Conservation (phyloP, 306 rosid genomes). For the Gleditsia sinensis region DNA sequence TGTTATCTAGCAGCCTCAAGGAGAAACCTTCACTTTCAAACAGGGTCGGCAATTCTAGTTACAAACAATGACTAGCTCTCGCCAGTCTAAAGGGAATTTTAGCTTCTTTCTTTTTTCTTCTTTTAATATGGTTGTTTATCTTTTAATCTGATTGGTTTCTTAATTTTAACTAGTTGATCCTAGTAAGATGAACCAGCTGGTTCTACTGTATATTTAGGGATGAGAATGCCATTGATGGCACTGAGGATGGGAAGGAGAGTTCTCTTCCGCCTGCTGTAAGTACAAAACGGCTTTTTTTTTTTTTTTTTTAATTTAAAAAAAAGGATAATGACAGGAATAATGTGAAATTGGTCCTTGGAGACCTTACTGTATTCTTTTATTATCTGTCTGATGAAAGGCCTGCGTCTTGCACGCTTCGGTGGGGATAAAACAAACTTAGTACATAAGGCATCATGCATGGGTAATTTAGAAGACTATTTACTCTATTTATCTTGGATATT, state of each 20-base stretch:
- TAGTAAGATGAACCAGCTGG: conserved; percentile 52
- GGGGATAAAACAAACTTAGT: no score
- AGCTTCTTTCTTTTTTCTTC: background rate
- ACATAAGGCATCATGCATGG: no score
- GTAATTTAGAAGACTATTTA: no score
- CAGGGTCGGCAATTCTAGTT: conserved; percentile 56
- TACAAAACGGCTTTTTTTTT: conserved; percentile 56
- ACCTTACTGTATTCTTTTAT: no score
- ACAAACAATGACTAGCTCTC: conserved; percentile 56
- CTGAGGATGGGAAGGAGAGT: conserved; percentile 50
- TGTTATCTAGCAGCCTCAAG: conserved; percentile 58
- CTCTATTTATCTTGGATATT: no score
- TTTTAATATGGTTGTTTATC: conserved; percentile 41
- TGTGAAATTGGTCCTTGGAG: conserved; percentile 53
- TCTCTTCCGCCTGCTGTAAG: conserved; percentile 53
- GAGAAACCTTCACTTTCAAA: conserved; percentile 64
- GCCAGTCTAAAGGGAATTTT: conserved; percentile 33
- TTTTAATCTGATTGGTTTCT: conserved; percentile 50
- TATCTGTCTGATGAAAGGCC: no score
- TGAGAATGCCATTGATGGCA: conserved; percentile 62
- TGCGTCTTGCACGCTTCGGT: no score
- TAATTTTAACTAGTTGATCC: conserved; percentile 40
- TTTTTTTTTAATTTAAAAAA: no score
- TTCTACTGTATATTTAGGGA: conserved; percentile 61
- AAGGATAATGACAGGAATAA: conserved; percentile 57